Evolutionary conservation across 495 filamentous ascomycete species (phyloP).

Genomic region (Sabuloglossum arenarium): DNA sequence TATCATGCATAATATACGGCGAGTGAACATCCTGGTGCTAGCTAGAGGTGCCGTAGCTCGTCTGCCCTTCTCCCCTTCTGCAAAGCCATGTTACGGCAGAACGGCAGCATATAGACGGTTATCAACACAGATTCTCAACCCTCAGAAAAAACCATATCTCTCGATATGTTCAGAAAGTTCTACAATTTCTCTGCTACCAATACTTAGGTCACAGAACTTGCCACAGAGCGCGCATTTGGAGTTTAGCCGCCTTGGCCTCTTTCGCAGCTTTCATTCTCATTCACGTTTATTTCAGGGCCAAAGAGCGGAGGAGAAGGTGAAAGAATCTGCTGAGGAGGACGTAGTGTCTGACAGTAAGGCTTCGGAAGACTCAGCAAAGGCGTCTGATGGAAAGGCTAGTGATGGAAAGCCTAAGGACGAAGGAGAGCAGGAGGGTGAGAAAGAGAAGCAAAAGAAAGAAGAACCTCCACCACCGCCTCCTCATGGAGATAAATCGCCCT

Average conservation of each 20-base stretch:
- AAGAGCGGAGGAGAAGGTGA: slow-evolving; percentile 21
- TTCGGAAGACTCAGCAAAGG: slow-evolving; percentile 20
- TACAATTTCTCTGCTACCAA: not conserved
- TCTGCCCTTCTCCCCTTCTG: not conserved
- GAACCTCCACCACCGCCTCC: slow-evolving; percentile 65
- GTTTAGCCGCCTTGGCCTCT: not conserved
- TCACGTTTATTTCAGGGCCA: slow-evolving; percentile 21
- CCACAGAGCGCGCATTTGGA: not conserved
- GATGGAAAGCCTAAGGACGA: slow-evolving; percentile 5
- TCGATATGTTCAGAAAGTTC: not conserved
- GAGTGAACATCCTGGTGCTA: not conserved
- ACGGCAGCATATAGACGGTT: slow-evolving; percentile 38
- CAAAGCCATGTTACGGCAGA: slow-evolving; percentile 23
- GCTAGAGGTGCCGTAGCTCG: not conserved
- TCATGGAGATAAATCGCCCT: slow-evolving; percentile 92
- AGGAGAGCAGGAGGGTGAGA: slow-evolving; percentile 16
- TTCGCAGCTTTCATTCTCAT: slow-evolving; percentile 22
- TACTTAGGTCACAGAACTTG: not conserved
- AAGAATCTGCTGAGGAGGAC: slow-evolving; percentile 6
- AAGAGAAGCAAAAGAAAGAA: slow-evolving; percentile 49
- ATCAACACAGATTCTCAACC: slow-evolving; percentile 15
- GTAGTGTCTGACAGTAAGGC: slow-evolving; percentile 3
- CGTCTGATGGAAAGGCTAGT: slow-evolving; percentile 11
- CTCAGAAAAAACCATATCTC: not conserved
- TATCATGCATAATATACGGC: not conserved